phyloP scores from a whole-genome alignment of 1,284 basidiomycete genomes.

The Ustilago hordei region DNA sequence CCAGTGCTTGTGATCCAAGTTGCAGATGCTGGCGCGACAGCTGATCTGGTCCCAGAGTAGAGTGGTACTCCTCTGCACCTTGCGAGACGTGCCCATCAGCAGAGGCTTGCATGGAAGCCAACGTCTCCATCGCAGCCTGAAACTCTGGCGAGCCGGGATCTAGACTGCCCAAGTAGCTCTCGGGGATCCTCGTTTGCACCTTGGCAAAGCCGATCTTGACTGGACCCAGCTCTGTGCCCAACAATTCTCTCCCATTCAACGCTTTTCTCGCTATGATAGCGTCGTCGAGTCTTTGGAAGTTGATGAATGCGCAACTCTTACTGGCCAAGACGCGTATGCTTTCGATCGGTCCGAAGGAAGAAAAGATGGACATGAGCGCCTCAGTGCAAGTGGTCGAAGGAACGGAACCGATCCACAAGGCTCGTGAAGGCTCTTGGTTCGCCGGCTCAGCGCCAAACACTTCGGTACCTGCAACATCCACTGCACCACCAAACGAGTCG shows the following conservation, averaged over 20 bases:
- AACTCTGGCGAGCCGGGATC: slow-evolving; percentile 41
- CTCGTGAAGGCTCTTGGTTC: slow-evolving; percentile 50
- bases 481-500: slow-evolving; percentile 7
- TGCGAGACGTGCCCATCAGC: slow-evolving; percentile 90
- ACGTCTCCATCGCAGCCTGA: slow-evolving; percentile 49
- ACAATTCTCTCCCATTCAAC: slow-evolving; percentile 90
- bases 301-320: slow-evolving; percentile 96
- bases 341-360: slow-evolving; percentile 96
- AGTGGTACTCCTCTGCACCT: slow-evolving; percentile 93
- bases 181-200: slow-evolving; percentile 74
- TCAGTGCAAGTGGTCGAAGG: slow-evolving; percentile 50
- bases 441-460: slow-evolving; percentile 33
- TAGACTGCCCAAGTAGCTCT: slow-evolving; percentile 29
- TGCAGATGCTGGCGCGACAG: slow-evolving; percentile 73
- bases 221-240: slow-evolving; percentile 93
- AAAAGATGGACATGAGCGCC: slow-evolving; percentile 83
- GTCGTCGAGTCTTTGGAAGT: slow-evolving; percentile 96
- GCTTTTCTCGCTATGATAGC: slow-evolving; percentile 94
- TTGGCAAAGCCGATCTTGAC: slow-evolving; percentile 97
- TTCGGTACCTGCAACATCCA: slow-evolving; percentile 15
- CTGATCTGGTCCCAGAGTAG: slow-evolving; percentile 84
- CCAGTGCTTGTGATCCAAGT: slow-evolving; percentile 21
- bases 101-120: slow-evolving; percentile 74
- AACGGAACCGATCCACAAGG: slow-evolving; percentile 63
- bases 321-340: slow-evolving; percentile 93